Evolutionary conservation across 2,329 filamentous ascomycete genomes (phyloP).

Genomic region (Lasiodiplodia sp.): DNA sequence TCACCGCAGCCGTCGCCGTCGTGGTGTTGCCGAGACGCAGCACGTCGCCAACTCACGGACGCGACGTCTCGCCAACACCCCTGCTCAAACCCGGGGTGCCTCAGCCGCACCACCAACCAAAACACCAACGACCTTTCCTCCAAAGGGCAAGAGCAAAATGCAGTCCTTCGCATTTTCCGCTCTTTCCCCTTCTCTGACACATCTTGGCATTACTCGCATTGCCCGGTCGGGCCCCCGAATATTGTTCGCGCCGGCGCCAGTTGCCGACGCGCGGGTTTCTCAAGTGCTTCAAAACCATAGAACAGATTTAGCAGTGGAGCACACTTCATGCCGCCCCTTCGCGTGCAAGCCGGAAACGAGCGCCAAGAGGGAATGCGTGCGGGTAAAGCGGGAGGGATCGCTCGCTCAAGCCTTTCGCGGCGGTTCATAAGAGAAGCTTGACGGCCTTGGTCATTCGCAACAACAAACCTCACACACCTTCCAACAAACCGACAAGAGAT

Average conservation of each 20-base stretch:
- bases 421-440: not conserved
- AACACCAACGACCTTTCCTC: not conserved
- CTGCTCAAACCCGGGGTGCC: slow-evolving; percentile 14
- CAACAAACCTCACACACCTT: not conserved
- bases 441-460: not conserved
- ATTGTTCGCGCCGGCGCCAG: not conserved
- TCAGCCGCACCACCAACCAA: slow-evolving; percentile 2
- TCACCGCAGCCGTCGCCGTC: not conserved
- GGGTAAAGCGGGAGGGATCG: not conserved
- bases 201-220: slow-evolving; percentile 18
- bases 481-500: not conserved
- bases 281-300: not conserved
- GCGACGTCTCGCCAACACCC: slow-evolving; percentile 10
- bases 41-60: slow-evolving; percentile 4
- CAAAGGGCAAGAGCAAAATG: slow-evolving; percentile 14
- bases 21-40: slow-evolving; percentile 11
- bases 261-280: not conserved
- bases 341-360: not conserved
- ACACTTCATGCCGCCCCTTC: not conserved
- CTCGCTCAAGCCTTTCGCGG: not conserved
- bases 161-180: not conserved
- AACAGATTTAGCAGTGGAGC: not conserved
- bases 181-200: not conserved
- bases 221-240: not conserved
- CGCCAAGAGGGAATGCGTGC: not conserved